These are phyloP conservation scores for Musa beccarii DNA, from an alignment of 176 grass and related monocot genomes.

Conservation along the genomic window DNA sequence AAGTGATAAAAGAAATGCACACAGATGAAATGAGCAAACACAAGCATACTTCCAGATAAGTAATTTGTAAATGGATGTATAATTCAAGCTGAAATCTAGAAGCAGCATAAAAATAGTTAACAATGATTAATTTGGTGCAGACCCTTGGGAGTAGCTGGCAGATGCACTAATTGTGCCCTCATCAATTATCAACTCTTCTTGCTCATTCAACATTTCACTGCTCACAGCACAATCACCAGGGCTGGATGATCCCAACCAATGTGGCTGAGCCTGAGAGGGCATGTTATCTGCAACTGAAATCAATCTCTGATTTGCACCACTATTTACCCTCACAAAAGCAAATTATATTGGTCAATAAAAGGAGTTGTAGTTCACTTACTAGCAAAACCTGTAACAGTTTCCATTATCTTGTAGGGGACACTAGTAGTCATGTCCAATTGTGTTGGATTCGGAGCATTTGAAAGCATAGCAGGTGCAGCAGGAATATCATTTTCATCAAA, in stretches of 20 bases:
- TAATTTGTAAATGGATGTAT: neutral
- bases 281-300: constrained; percentile 45
- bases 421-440: constrained; percentile 41
- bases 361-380: constrained; percentile 25
- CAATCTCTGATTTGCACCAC: constrained; percentile 16
- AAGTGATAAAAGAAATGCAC: neutral
- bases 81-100: neutral
- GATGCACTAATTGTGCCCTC: constrained; percentile 81
- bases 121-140: constrained; percentile 19
- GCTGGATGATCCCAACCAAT: constrained; percentile 41
- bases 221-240: constrained; percentile 49
- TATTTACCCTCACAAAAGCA: constrained; percentile 4
- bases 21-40: neutral
- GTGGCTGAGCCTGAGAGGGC: constrained; percentile 39
- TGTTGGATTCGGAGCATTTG: constrained; percentile 38
- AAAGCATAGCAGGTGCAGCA: constrained; percentile 40
- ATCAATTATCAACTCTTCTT: constrained; percentile 58
- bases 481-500: constrained; percentile 38
- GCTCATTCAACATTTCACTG: constrained; percentile 41
- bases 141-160: constrained; percentile 82
- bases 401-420: constrained; percentile 35
- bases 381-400: constrained; percentile 37
- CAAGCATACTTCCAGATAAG: neutral
- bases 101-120: neutral
- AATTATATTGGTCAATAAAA: constrained; percentile 6